Base-by-base conservation (phyloP, 176 grass and related monocot genomes). In the Ampelocalamus luodianensis region DNA sequence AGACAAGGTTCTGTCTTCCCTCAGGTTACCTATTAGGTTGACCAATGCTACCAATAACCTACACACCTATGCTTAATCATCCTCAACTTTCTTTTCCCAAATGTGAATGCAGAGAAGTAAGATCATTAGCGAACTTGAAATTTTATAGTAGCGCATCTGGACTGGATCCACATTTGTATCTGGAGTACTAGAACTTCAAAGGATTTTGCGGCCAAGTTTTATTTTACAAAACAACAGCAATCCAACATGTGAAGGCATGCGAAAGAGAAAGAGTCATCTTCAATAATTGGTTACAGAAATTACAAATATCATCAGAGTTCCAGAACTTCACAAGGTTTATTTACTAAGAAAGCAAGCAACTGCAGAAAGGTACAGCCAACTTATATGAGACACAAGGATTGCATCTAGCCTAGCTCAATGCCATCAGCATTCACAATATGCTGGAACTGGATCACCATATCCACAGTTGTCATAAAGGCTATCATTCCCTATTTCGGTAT, bases 51-150 rank as follows among this genome's bases (percentile, higher is more conserved):
- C 13, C 32, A 54, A 71, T 29, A 40, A 63, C 40, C 4, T 48
- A 23, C 50, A 58, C 8, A 26, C 16, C 34, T 42, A 82, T 32
- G 46, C 44, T 54, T 51, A 71, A 71, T 22, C 38, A 50, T 12
- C 62, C 60, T 38, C 50, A 51, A 22, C 4, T 75, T 76, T 69
- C 36, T 53, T 85, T 88, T 36, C 0, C 12, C 17, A 84, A 65
- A 72, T 73, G 20, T 72, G 4, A 78, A 79, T 6, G 54, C 18
- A 16, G 16, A 64, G 34, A 22, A 68, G 18, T 38, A 80, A 49
- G 17, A 80, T 40, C 22, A 68, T 5, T 29, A 7, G 10, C 23
- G n/a, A 27, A 53, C 3, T 53, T 38, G 39, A 4, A 76, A 18
- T 39, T 76, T 66, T 6, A 10, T 11, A 45, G 43, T 76, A 13